Evolutionary conservation across 2,329 filamentous ascomycete species (phyloP), one percentile per base, ranked within the genome.

Genomic region (Diatrype stigma): DNA sequence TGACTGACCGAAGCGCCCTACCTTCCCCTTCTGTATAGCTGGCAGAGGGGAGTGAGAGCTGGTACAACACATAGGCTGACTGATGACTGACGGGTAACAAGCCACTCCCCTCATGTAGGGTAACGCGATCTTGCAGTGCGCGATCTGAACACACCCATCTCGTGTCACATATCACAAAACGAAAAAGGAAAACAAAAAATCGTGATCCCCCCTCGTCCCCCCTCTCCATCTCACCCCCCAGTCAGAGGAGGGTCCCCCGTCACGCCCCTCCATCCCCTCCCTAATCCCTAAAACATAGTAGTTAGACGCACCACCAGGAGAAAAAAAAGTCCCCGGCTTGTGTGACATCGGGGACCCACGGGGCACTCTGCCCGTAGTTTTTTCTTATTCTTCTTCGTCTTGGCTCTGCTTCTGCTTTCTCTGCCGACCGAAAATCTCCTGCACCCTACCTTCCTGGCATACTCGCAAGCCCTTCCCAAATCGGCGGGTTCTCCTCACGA

Each of bases 111-210:
- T 44, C 21, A 58, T 57, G 58, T 58, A 40, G 59, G 55, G 62
- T 63, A 62, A 63, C 60, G 46, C 50, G 60, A 63, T 64, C 60
- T 62, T 60, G 60, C 60, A 64, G 62, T 54, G 49, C 51, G 51
- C 49, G 51, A 58, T 59, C 56, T 56, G 22, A 44, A 44, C 40
- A 17, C 12, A 10, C 5, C 16, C 22, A 17, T 7, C 6, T 12
- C 21, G 40, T 44, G 40, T 44, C 40, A 44, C 22, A 44, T 44
- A 28, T 44, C 40, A 44, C 40, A 44, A 44, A 44, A 28, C 12
- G 14, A 16, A 14, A 17, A 37, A 37, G 30, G n/a, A n/a, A 34
- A 34, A 14, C 14, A 37, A 37, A 12, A 7, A 5, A 5, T 37
- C n/a, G 34, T 14, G 12, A 4, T 12, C 12, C 12, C n/a, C 12